Conservation (phyloP, 331 rosid genomes). For the Quercus lobata region DNA sequence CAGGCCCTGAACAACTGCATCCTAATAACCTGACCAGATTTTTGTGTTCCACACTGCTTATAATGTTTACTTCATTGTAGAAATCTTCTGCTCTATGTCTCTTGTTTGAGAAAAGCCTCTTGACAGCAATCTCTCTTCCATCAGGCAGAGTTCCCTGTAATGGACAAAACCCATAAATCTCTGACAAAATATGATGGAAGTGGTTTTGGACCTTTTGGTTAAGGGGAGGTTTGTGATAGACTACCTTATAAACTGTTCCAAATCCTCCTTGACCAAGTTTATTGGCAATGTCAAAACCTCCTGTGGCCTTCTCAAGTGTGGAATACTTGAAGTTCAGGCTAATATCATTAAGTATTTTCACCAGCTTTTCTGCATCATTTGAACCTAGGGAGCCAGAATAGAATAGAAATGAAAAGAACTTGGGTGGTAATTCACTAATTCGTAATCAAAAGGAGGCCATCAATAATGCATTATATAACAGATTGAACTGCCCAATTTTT, state of each 20-base stretch:
- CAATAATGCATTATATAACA: too few species aligned
- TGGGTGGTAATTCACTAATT: too few species aligned
- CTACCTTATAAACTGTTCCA: conserved; percentile 88
- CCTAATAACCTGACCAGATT: conserved; percentile 81
- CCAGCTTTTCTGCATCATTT: conserved; percentile 57
- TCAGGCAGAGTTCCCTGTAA: conserved; percentile 83
- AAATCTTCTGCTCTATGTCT: conserved; percentile 82
- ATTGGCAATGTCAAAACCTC: conserved; percentile 50
- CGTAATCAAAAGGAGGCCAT: too few species aligned
- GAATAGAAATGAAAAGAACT: too few species aligned
- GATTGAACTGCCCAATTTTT: too few species aligned
- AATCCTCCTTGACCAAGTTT: conserved; percentile 97
- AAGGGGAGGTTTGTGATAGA: neutral
- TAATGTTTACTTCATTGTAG: conserved; percentile 86
- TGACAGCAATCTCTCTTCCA: conserved; percentile 93
- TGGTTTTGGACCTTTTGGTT: neutral
- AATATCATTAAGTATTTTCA: conserved; percentile 52
- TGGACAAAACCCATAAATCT: neutral
- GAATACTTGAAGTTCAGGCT: conserved; percentile 91
- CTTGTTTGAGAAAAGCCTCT: conserved; percentile 80
- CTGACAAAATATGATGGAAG: neutral
- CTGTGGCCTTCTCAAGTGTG: conserved; percentile 80
- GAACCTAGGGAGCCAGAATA: conserved; percentile 41
- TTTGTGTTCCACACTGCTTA: conserved; percentile 81
- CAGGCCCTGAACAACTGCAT: conserved; percentile 91